phyloP scores from a whole-genome alignment of 208 protist genomes.

The Acanthamoeba royreba region DNA sequence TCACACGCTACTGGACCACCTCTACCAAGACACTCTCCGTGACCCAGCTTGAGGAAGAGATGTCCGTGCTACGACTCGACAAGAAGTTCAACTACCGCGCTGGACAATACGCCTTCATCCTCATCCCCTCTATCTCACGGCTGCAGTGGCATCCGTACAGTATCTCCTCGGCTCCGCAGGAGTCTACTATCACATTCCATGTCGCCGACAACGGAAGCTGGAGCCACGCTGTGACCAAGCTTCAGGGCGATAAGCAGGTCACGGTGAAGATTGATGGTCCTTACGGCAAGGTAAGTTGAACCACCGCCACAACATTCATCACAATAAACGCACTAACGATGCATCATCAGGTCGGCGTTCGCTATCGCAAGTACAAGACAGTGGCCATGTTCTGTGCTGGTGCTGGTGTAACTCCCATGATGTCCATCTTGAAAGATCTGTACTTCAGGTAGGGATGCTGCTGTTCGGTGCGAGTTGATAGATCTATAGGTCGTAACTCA shows the following conservation, averaged over 20 bases:
- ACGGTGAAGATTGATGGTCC: constrained; percentile 33
- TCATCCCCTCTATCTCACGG: background rate
- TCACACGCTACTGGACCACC: background rate
- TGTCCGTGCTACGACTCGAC: background rate
- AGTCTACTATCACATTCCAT: constrained; percentile 20
- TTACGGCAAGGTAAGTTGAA: background rate
- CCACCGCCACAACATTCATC: too few species aligned
- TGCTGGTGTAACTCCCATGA: constrained; percentile 1
- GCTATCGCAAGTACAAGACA: background rate
- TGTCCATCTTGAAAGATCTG: constrained; percentile 22
- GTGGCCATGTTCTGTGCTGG: constrained; percentile 19
- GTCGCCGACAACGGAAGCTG: background rate
- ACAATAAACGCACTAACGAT: too few species aligned
- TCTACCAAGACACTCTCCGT: background rate
- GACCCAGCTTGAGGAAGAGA: background rate
- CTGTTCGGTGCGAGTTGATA: too few species aligned
- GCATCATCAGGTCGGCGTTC: background rate
- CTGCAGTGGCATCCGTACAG: background rate
- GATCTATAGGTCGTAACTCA: background rate
- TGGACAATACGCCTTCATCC: background rate
- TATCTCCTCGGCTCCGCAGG: constrained; percentile 28
- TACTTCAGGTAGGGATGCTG: background rate
- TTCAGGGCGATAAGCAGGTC: background rate
- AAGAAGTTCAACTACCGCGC: constrained; percentile 33
- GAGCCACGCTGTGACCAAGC: background rate